Percentiles rank a stretch among this genome's conserved stretches.
Evolutionary conservation across 2,329 filamentous ascomycete species (phyloP).

Genomic region (Botrytis cinerea): DNA sequence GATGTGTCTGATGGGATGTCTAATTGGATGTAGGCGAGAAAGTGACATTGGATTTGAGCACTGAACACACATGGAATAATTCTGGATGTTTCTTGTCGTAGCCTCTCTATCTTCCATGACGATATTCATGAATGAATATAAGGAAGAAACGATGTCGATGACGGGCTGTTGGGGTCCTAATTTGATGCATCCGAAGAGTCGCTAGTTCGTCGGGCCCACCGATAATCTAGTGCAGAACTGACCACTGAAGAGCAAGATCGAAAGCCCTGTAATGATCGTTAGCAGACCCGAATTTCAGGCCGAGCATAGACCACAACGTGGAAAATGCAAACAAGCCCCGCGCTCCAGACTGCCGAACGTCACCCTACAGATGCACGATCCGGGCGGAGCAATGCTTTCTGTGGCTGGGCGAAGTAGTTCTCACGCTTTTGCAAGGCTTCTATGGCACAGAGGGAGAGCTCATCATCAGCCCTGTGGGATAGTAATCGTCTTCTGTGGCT

Average conservation of each 20-base stretch:
- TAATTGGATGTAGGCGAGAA: slow-evolving; percentile 1
- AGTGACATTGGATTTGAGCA: slow-evolving; percentile 1
- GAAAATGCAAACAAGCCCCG: slow-evolving; percentile 17
- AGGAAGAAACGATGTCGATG: slow-evolving; percentile 21
- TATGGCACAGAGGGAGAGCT: background rate
- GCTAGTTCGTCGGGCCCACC: slow-evolving; percentile 32
- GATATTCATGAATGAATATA: slow-evolving; percentile 12
- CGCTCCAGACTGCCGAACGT: slow-evolving; percentile 20
- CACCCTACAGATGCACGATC: slow-evolving; percentile 20
- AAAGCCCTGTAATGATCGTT: slow-evolving; percentile 23
- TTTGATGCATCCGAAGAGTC: slow-evolving; percentile 24
- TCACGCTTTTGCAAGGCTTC: slow-evolving; percentile 17
- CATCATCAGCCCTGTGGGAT: slow-evolving; percentile 22
- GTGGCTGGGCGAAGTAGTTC: slow-evolving; percentile 20
- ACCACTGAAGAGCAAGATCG: slow-evolving; percentile 16
- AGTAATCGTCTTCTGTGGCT: slow-evolving; percentile 11
- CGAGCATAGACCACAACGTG: slow-evolving; percentile 20
- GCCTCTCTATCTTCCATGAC: background rate
- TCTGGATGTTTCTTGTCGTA: background rate
- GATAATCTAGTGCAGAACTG: slow-evolving; percentile 27
- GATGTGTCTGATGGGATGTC: background rate
- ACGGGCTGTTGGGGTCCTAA: slow-evolving; percentile 23
- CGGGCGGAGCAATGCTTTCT: slow-evolving; percentile 14
- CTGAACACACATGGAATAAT: background rate
- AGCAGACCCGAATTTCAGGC: slow-evolving; percentile 19